Evolutionary conservation across 805 yeast genomes (phyloP).

Genomic region (Ascoidea asiatica): DNA sequence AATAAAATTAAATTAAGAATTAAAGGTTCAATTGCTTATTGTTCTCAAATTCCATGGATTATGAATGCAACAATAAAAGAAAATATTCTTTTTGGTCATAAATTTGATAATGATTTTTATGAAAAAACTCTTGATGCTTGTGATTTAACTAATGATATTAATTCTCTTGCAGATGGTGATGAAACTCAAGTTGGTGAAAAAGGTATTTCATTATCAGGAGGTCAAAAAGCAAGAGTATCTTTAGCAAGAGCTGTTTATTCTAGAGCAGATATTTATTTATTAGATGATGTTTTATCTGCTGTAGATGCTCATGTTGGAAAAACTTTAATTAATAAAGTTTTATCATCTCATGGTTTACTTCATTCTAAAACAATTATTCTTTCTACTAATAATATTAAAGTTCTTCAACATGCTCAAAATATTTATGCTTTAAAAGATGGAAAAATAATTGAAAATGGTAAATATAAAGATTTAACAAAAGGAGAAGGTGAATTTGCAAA

Average conservation of each 20-base stretch:
- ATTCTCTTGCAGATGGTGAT: conserved; percentile 35
- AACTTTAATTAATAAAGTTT: conserved; percentile 35
- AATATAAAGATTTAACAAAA: conserved; percentile 32
- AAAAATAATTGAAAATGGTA: conserved; percentile 42
- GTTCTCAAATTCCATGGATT: conserved; percentile 46
- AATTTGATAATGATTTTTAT: conserved; percentile 26
- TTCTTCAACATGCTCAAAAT: conserved; percentile 36
- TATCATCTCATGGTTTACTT: conserved; percentile 30
- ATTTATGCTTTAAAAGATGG: conserved; percentile 30
- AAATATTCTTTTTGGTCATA: conserved; percentile 36
- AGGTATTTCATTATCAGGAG: conserved; percentile 46
- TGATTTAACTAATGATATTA: conserved; percentile 30
- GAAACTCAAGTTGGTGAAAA: conserved; percentile 41
- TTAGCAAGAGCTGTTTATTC: conserved; percentile 61
- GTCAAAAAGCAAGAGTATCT: conserved; percentile 49
- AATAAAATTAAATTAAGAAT: conserved; percentile 17
- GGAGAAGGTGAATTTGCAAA: conserved; percentile 15
- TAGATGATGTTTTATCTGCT: conserved; percentile 58
- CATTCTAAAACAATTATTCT: conserved; percentile 36
- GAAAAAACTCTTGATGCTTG: conserved; percentile 31
- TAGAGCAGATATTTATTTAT: conserved; percentile 37
- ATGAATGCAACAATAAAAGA: conserved; percentile 34
- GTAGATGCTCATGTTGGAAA: conserved; percentile 61
- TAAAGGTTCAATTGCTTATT: conserved; percentile 38
- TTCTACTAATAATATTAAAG: conserved; percentile 45